Evolutionary conservation across 768 basidiomycete genomes (phyloP), one percentile per base, ranked within the genome.

Genomic region (Macrolepiota fuliginosa): DNA sequence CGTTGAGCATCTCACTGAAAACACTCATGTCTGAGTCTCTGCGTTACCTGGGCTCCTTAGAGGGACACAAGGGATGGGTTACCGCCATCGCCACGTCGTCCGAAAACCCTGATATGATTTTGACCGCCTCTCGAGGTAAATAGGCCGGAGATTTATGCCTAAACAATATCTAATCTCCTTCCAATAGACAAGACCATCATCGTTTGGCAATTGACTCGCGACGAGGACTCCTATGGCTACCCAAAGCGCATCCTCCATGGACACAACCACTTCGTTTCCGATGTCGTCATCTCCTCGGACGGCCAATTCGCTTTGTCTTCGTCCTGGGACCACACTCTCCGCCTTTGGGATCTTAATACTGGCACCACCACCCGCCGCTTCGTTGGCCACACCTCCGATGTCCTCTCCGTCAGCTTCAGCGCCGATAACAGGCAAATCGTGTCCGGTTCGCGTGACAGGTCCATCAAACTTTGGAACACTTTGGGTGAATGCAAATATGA

Each of bases 401-500:
- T 99, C 66, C 86, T 99, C 62, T 97, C 95, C 67, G 97, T 99
- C 81, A 96, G 94, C 78, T 99, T 99, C 88, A 95, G 92, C 67
- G 97, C 97, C 62, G 97, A 99, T 80, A 98, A 99, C 88, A 84
- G 97, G 74, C 97, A 98, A 77, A 99, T 99, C 74, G 97, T 99
- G 69, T 97, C 95, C 56, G 97, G 95, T 58, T 96, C 95, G 64
- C 92, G 97, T 67, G 97, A 99, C 86, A 83, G 83, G 74, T 89
- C 92, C 42, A 99, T 99, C 84, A 99, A 98, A 78, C 92, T 99
- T 72, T 99, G 97, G 97, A 99, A 99, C 83, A 99, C 97, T 64
- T 89, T 99, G 66, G 97, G 97, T 72, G 97, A 99, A 79, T 99
- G 97, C 84, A 99, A 99, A 78, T 98, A 94, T 76, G 93, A 98